These are phyloP conservation scores for maize (Zea mays) DNA, from an alignment of 176 grass and related monocot genomes.

Conservation along the genomic window DNA sequence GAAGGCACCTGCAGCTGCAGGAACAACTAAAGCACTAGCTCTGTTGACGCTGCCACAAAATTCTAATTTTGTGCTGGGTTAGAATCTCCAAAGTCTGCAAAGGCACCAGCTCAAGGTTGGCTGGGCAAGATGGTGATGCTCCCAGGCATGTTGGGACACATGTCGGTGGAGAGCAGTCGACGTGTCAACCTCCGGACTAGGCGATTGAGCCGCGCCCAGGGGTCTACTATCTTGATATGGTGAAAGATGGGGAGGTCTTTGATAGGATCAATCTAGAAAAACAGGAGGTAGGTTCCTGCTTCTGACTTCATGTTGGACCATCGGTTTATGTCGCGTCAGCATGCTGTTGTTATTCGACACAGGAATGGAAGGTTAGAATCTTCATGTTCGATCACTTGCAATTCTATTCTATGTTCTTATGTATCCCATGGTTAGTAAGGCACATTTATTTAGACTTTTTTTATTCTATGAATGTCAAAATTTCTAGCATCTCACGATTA, in stretches of 20 bases:
- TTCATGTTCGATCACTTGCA: conserved; percentile 4
- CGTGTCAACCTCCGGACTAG: conserved; percentile 90
- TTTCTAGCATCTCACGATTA: too few relatives aligned
- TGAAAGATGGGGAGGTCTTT: conserved; percentile 80
- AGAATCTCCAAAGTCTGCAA: conserved; percentile 37
- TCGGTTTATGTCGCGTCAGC: conserved; percentile 88
- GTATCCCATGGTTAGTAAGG: too few relatives aligned
- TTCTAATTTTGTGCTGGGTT: conserved; percentile 2
- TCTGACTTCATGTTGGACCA: too few relatives aligned
- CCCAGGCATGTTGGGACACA: too few relatives aligned
- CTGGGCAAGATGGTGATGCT: conserved; percentile 35
- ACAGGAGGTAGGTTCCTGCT: conserved; percentile 82
- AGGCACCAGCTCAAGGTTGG: conserved; percentile 13
- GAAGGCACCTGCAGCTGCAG: conserved; percentile 2
- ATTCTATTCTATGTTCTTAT: background rate
- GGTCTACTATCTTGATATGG: conserved; percentile 84
- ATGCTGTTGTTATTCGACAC: conserved; percentile 85
- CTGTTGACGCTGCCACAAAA: conserved; percentile 29
- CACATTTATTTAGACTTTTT: too few relatives aligned
- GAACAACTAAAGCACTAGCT: conserved; percentile 29
- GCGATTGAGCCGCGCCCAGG: conserved; percentile 65
- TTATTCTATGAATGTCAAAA: too few relatives aligned
- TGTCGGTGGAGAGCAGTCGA: conserved; percentile 75
- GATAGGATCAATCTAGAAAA: conserved; percentile 82
- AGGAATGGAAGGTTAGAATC: conserved; percentile 78